Percentiles rank a stretch among this genome's conserved stretches.
Conservation (phyloP, 305 asterid species). For the Coffea humblotiana region DNA sequence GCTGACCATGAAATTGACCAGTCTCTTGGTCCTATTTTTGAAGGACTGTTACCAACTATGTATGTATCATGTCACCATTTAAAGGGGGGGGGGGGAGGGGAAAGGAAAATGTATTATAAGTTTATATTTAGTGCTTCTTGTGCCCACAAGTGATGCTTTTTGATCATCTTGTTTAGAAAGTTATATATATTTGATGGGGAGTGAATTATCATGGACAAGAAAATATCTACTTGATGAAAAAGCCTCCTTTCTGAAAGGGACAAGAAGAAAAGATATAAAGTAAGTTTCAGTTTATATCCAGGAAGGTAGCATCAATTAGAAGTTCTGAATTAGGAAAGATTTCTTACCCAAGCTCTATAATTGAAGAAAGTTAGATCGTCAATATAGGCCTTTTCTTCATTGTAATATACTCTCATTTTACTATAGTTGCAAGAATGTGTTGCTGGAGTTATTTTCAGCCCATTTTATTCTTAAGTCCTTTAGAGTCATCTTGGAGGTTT, state of each 20-base stretch:
- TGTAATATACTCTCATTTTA: neutral
- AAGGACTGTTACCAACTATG: neutral
- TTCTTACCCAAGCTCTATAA: neutral
- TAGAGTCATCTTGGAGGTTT: neutral
- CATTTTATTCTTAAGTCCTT: slow-evolving; percentile 3
- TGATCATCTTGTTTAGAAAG: neutral
- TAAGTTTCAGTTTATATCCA: neutral
- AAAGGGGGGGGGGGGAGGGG: neutral
- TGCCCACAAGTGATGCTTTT: neutral
- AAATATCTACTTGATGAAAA: neutral
- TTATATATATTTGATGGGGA: neutral
- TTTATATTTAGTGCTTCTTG: neutral
- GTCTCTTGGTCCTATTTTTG: neutral
- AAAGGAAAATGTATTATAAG: neutral
- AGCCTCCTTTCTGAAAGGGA: neutral
- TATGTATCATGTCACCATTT: neutral
- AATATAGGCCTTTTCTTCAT: neutral
- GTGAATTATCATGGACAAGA: neutral
- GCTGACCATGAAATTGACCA: too few species aligned
- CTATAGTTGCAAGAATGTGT: neutral
- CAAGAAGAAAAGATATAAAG: neutral
- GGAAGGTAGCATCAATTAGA: neutral
- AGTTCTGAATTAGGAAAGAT: neutral
- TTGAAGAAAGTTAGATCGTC: neutral
- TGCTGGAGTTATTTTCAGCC: neutral